Evolutionary conservation across 2,329 filamentous ascomycete genomes (phyloP).

Genomic region (Alternaria conjuncta): DNA sequence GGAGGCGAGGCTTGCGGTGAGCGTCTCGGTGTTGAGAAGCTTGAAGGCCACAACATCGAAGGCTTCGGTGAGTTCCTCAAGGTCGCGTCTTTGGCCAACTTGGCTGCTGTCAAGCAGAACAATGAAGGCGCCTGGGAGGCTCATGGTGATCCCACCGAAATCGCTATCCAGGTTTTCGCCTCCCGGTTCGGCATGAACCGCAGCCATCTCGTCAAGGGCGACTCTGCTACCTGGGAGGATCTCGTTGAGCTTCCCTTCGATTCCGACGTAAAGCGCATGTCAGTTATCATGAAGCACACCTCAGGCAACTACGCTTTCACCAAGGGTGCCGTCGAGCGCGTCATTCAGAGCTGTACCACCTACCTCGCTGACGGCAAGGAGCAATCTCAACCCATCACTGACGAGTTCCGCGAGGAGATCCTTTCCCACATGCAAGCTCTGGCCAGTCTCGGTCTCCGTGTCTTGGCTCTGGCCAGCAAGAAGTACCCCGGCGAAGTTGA

Average conservation of each 20-base stretch:
- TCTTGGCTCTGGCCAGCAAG: constrained; percentile 68
- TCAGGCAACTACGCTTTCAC: constrained; percentile 57
- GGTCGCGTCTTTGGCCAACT: constrained; percentile 54
- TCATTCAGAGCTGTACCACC: constrained; percentile 67
- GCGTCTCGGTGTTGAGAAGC: constrained; percentile 23
- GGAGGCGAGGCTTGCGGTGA: constrained; percentile 21
- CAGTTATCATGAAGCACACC: constrained; percentile 65
- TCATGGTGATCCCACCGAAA: constrained; percentile 63
- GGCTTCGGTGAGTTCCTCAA: constrained; percentile 44
- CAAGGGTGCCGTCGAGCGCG: constrained; percentile 73
- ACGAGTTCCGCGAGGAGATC: constrained; percentile 63
- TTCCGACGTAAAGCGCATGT: constrained; percentile 78
- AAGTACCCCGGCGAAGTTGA: constrained; percentile 48
- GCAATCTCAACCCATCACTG: constrained; percentile 52
- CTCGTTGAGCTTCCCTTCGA: constrained; percentile 76
- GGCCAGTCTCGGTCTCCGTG: constrained; percentile 70
- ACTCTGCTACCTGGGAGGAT: constrained; percentile 39
- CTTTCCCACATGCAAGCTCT: constrained; percentile 73
- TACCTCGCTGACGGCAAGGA: constrained; percentile 55
- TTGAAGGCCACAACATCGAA: constrained; percentile 26
- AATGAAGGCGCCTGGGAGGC: constrained; percentile 50
- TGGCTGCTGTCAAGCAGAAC: constrained; percentile 58
- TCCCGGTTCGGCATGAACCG: constrained; percentile 71
- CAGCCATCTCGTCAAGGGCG: constrained; percentile 54
- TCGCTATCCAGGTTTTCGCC: constrained; percentile 77